Evolutionary conservation across 1,139 yeast species (phyloP), one percentile per base, ranked within the genome.

Genomic region (Hanseniaspora sp.): DNA sequence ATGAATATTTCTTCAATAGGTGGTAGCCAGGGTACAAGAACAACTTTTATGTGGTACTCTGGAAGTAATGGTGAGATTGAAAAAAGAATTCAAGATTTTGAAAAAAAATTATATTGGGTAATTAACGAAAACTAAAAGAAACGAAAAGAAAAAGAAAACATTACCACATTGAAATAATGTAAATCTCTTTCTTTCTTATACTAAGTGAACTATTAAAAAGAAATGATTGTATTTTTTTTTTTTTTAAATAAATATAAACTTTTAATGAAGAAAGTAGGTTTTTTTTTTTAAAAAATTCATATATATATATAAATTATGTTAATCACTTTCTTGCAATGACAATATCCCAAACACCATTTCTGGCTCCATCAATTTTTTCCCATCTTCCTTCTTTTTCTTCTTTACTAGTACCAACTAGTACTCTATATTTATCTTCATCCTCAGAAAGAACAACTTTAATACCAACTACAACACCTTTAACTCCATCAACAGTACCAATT

Each of bases 371-470:
- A 23, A 69, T 61, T 43, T 69, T 65, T 15, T 74, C 64, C 95
- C 96, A 88, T 66, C 96, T 80, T 47, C 96, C 96, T 57, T 86
- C 74, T 63, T 84, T 79, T 65, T 85, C 95, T 67, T 90, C 96
- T 68, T 88, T 86, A 55, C 92, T 78, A 15, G 85, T 73, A 48
- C 86, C 75, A 0, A 83, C 92, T 59, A 77, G 72, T 13, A 88
- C 74, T 60, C 78, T 73, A 56, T 86, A 67, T 54, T 74, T 72
- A 59, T 73, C 76, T 58, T 72, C 70, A 48, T 75, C 73, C 52
- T 76, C 77, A 30, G 74, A 67, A 62, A 85, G 95, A n/a, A 76
- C 80, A 17, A 75, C 76, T 49, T 80, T 80, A 53, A 88, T 81
- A 55, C 75, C 73, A 29, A 85, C 86, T 28, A 87, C 83, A 46